Percentiles rank a stretch among this genome's conserved stretches.
Evolutionary conservation across 208 protist species (phyloP).

Genomic region (Acanthamoeba lenticulata): DNA sequence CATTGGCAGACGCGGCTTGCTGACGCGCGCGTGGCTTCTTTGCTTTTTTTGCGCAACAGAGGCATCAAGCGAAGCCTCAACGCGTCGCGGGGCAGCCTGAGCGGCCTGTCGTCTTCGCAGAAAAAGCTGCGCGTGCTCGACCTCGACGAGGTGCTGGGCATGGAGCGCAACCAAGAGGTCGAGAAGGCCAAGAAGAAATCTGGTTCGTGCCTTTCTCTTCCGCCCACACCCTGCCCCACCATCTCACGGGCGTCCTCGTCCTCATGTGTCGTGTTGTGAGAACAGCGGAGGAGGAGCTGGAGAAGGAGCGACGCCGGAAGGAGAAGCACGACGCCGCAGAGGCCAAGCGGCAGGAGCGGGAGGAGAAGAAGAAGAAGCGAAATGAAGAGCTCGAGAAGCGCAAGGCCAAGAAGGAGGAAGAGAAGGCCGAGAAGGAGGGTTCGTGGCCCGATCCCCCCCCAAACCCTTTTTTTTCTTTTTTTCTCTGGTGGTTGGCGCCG

Average conservation of each 20-base stretch:
- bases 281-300: neutral
- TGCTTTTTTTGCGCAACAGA: neutral
- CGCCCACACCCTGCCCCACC: neutral
- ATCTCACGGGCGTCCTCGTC: neutral
- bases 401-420: conserved; percentile 19
- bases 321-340: neutral
- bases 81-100: neutral
- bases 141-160: neutral
- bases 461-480: too few species aligned
- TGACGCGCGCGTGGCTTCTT: neutral
- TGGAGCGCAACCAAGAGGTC: neutral
- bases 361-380: conserved; percentile 44
- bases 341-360: conserved; percentile 6
- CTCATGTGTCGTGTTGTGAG: too few species aligned
- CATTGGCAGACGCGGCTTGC: too few species aligned
- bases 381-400: conserved; percentile 8
- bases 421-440: conserved; percentile 50
- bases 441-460: neutral
- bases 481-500: too few species aligned
- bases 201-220: neutral
- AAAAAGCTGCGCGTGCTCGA: conserved; percentile 47
- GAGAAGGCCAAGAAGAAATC: conserved; percentile 21
- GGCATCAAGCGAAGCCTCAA: neutral
- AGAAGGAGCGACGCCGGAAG: neutral
- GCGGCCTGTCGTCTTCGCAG: neutral